Conservation (phyloP, 257 asterid species). For the Hygrophila difformis region DNA sequence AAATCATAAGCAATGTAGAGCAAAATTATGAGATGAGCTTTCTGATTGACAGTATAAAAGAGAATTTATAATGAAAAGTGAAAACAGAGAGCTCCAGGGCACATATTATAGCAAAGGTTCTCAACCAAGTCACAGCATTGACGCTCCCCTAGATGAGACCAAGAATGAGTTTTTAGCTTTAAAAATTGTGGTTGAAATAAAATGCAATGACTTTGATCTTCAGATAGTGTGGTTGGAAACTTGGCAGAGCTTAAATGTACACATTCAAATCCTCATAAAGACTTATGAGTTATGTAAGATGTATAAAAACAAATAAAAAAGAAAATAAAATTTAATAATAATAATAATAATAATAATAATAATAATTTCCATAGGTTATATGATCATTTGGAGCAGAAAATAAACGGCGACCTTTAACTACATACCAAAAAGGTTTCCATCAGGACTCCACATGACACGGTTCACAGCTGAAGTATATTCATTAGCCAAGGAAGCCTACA, state of each 20-base stretch:
- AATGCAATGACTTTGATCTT: neutral
- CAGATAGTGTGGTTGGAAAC: neutral
- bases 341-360: neutral
- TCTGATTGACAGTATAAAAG: constrained; percentile 5
- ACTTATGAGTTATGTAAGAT: no score
- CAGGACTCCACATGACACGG: constrained; percentile 63
- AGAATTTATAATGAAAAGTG: neutral
- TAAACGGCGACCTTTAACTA: constrained; percentile 4
- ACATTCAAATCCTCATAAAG: constrained; percentile 4
- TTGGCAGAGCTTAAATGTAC: neutral
- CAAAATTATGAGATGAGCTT: neutral
- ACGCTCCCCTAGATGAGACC: constrained; percentile 2
- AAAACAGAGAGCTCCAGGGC: neutral
- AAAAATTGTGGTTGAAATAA: neutral
- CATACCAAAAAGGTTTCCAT: constrained; percentile 49
- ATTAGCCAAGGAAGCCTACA: constrained; percentile 47
- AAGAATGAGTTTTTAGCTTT: neutral
- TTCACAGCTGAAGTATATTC: constrained; percentile 55
- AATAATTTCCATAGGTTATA: neutral
- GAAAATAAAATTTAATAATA: constrained; percentile 1
- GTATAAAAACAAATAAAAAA: no score
- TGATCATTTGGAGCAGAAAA: neutral
- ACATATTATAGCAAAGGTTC: constrained; percentile 1
- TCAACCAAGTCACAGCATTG: neutral
- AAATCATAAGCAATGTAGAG: constrained; percentile 5